These are phyloP conservation scores for Laetiporus sulphureus DNA, from an alignment of 1,284 basidiomycete species.

Conservation along the genomic window DNA sequence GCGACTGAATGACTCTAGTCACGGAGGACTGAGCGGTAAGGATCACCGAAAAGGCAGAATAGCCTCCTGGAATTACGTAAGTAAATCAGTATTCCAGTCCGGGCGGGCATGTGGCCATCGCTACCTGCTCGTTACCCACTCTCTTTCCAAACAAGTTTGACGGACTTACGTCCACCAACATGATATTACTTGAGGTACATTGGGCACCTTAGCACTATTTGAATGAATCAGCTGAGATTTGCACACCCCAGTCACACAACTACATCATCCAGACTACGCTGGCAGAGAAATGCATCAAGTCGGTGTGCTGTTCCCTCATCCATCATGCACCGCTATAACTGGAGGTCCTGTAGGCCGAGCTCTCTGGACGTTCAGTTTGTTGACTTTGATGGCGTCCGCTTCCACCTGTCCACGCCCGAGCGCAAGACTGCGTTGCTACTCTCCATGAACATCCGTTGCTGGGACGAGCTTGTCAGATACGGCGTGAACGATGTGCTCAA, in stretches of 20 bases:
- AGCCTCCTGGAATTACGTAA: too few relatives aligned
- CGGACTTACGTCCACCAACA: too few relatives aligned
- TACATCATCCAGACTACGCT: constrained; percentile 91
- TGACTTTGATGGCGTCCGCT: constrained; percentile 96
- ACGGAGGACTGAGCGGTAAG: too few relatives aligned
- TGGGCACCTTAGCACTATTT: too few relatives aligned
- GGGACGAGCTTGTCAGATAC: constrained; percentile 87
- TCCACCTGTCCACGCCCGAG: constrained; percentile 85
- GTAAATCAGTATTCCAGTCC: too few relatives aligned
- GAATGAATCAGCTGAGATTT: background rate
- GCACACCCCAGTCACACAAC: constrained; percentile 65
- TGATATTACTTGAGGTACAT: constrained; percentile 75
- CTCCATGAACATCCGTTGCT: constrained; percentile 97
- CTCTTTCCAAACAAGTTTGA: too few relatives aligned
- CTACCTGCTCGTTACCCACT: too few relatives aligned
- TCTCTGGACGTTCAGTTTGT: constrained; percentile 94
- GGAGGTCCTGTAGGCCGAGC: constrained; percentile 56
- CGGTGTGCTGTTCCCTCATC: constrained; percentile 21
- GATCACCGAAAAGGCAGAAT: too few relatives aligned
- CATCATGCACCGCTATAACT: constrained; percentile 1
- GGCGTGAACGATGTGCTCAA: constrained; percentile 80
- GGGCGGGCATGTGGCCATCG: too few relatives aligned
- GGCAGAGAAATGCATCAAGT: constrained; percentile 88
- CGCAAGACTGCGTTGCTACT: constrained; percentile 78
- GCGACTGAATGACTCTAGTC: too few relatives aligned